These are phyloP conservation scores for carrot (Daucus carota) DNA, from an alignment of 129 eudicot genomes.

Conservation along the genomic window DNA sequence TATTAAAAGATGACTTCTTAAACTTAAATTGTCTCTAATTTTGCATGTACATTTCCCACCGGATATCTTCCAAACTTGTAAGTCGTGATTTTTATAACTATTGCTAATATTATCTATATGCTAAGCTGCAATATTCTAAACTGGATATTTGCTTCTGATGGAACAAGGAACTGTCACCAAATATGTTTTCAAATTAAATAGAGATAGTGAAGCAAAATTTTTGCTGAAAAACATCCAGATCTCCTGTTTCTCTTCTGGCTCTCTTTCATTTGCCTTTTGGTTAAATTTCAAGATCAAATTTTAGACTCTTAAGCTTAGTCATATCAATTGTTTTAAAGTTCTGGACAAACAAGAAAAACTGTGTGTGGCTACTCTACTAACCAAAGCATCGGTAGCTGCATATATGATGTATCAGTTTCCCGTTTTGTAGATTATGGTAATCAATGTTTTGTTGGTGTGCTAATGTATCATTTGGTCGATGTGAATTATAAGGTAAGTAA, in stretches of 20 bases:
- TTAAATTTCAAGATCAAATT: background rate
- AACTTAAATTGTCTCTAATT: too few species aligned
- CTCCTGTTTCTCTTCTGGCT: background rate
- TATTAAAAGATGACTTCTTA: too few species aligned
- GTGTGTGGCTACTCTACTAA: background rate
- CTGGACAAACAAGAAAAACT: background rate
- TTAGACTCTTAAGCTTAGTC: background rate
- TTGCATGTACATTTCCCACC: too few species aligned
- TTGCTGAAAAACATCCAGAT: too few species aligned
- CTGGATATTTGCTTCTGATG: background rate
- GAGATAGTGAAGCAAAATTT: too few species aligned
- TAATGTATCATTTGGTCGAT: background rate
- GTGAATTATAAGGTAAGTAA: background rate
- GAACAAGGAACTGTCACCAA: too few species aligned
- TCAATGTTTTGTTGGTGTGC: background rate
- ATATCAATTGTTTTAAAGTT: background rate
- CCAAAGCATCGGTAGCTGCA: background rate
- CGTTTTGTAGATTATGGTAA: background rate
- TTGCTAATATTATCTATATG: background rate
- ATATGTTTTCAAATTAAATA: too few species aligned
- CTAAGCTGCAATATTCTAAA: background rate
- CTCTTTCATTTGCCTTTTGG: background rate
- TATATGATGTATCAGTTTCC: background rate
- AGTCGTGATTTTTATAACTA: too few species aligned
- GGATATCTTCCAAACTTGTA: too few species aligned